Percentiles rank a stretch among this genome's conserved stretches.
These are phyloP conservation scores for Jatropha multifida DNA, from an alignment of 441 rosid genomes.

Conservation along the genomic window DNA sequence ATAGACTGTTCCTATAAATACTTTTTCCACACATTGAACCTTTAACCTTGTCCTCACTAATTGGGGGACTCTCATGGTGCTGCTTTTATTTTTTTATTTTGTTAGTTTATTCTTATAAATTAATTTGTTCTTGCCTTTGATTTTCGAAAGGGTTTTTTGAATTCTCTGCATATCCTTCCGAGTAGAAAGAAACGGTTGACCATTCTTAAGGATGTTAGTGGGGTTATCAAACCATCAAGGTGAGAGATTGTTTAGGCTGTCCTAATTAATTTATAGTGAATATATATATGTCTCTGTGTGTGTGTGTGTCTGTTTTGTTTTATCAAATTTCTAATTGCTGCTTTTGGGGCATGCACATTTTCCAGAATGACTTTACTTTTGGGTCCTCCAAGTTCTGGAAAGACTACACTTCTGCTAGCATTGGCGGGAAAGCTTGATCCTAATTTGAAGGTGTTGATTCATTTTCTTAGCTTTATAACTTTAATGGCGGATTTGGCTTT, in stretches of 20 bases:
- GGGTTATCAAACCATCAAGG: conserved; percentile 70
- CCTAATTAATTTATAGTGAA: not conserved
- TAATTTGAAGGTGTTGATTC: conserved; percentile 35
- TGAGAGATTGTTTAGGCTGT: not conserved
- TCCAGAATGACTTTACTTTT: conserved; percentile 69
- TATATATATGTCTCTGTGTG: too few relatives aligned
- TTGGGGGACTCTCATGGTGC: too few relatives aligned
- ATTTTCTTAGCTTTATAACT: not conserved
- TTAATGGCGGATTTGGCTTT: not conserved
- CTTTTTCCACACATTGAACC: too few relatives aligned
- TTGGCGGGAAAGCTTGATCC: conserved; percentile 74
- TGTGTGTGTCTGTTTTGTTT: too few relatives aligned
- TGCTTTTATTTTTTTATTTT: too few relatives aligned
- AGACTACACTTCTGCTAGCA: conserved; percentile 73
- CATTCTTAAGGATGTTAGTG: conserved; percentile 63
- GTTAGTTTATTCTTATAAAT: not conserved
- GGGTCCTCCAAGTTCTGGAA: conserved; percentile 92
- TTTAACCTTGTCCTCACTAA: too few relatives aligned
- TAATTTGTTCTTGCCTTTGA: not conserved
- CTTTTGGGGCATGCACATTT: not conserved
- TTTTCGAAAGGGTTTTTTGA: conserved; percentile 41
- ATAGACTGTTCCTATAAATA: too few relatives aligned
- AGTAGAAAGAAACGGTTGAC: conserved; percentile 51
- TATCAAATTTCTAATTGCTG: not conserved
- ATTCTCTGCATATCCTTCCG: conserved; percentile 42